Evolutionary conservation across 1,284 basidiomycete genomes (phyloP).

Genomic region (Rhodotorula sp.): DNA sequence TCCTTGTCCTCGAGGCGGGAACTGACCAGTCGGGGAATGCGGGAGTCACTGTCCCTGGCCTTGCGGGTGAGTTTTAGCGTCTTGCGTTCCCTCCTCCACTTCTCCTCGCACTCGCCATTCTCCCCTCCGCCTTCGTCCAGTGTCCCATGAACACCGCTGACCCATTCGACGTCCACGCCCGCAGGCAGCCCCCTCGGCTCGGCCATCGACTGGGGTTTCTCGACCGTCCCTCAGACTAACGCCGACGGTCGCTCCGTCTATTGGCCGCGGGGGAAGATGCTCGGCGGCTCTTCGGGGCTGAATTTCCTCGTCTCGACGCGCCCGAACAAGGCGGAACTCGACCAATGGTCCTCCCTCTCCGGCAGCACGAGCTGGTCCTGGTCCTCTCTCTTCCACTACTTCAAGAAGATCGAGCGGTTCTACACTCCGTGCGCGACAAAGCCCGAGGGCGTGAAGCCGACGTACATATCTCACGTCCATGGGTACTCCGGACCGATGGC

Average conservation of each 20-base stretch:
- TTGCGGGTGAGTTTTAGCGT: conserved; percentile 5
- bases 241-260: conserved; percentile 11
- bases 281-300: conserved; percentile 48
- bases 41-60: conserved; percentile 11
- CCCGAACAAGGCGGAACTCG: conserved; percentile 49
- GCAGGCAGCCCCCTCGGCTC: conserved; percentile 3
- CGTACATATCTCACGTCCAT: conserved; percentile 47
- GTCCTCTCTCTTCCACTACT: conserved; percentile 47
- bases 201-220: conserved; percentile 18
- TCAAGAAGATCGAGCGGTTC: conserved; percentile 54
- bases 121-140: no score
- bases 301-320: conserved; percentile 51
- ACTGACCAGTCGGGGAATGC: conserved; percentile 26
- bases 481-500: conserved; percentile 43
- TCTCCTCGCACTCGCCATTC: background rate
- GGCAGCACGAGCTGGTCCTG: conserved; percentile 53
- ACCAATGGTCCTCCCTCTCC: conserved; percentile 48
- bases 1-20: conserved; percentile 29
- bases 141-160: no score
- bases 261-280: conserved; percentile 39
- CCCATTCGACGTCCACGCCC: no score
- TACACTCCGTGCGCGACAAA: conserved; percentile 48
- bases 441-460: conserved; percentile 46
- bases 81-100: background rate
- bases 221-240: conserved; percentile 44